phyloP scores from a whole-genome alignment of 192 early-diverging fungal species.

The Spinellus fusiger region DNA sequence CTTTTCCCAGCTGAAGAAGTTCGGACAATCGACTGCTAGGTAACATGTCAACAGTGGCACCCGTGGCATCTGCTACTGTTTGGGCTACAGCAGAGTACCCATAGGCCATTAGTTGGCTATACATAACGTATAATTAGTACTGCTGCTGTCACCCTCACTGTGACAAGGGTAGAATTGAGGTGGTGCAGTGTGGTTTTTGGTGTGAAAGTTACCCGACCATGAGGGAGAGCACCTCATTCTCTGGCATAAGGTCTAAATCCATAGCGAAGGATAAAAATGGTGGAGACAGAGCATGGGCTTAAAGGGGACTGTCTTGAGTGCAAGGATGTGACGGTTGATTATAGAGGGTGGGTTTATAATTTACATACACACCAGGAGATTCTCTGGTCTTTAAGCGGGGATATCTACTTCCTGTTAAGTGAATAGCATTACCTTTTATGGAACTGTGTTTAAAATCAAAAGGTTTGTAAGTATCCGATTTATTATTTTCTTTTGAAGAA shows the following conservation, averaged over 20 bases:
- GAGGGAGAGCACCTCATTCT: constrained; percentile 18
- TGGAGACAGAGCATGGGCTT: not conserved
- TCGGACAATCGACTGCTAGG: constrained; percentile 57
- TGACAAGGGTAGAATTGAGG: not conserved
- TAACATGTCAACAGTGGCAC: constrained; percentile 51
- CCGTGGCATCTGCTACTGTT: constrained; percentile 59
- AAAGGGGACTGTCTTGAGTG: not conserved
- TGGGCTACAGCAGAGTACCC: constrained; percentile 50
- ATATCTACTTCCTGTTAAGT: too few relatives aligned
- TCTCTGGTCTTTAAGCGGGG: too few relatives aligned
- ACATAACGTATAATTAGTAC: not conserved
- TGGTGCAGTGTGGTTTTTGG: not conserved
- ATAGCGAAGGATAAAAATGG: not conserved
- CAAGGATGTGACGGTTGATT: not conserved
- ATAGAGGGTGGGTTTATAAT: too few relatives aligned
- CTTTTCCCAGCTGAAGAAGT: constrained; percentile 55
- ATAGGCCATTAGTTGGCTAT: constrained; percentile 47
- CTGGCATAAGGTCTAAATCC: constrained; percentile 6
- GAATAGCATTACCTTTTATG: too few relatives aligned
- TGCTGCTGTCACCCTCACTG: not conserved
- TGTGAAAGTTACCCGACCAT: constrained; percentile 8
- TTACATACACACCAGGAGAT: too few relatives aligned
- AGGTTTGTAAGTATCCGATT: too few relatives aligned
- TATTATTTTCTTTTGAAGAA: too few relatives aligned
- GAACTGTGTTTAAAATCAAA: too few relatives aligned